Percentiles rank a stretch among this genome's conserved stretches.
These are phyloP conservation scores for Skeletonema tropicum DNA, from an alignment of 108 stramenopile genomes.

Conservation along the genomic window DNA sequence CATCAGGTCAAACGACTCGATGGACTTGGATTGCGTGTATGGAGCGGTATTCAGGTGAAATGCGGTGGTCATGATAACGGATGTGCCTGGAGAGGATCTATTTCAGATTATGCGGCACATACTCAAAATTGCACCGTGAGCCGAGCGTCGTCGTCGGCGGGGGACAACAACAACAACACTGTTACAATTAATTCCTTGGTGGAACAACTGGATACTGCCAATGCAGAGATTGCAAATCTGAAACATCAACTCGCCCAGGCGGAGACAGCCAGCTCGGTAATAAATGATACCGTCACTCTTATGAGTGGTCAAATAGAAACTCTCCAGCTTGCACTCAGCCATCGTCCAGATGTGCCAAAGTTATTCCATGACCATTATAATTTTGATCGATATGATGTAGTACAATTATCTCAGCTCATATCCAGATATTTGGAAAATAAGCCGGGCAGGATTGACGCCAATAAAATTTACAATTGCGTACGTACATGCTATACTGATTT, in stretches of 20 bases:
- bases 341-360: constrained; percentile 1
- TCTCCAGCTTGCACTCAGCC: background rate
- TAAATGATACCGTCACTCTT: no score
- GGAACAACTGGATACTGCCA: constrained; percentile 1
- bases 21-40: constrained; percentile 20
- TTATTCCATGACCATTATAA: constrained; percentile 11
- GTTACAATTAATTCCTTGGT: constrained; percentile 4
- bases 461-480: constrained; percentile 32
- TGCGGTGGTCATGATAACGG: constrained; percentile 25
- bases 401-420: constrained; percentile 24
- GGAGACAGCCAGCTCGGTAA: no score
- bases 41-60: constrained; percentile 28
- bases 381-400: constrained; percentile 17
- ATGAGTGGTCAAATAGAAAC: background rate
- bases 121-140: constrained; percentile 1
- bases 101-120: constrained; percentile 18
- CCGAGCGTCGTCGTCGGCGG: background rate
- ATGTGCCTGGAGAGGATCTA: constrained; percentile 34
- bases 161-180: no score
- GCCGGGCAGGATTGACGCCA: constrained; percentile 22
- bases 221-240: background rate
- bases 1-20: background rate
- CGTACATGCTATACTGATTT: constrained; percentile 12
- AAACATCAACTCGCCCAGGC: background rate
- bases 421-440: constrained; percentile 29